Base-by-base conservation (phyloP, 176 grass and related monocot genomes). In the Juncus effusus region DNA sequence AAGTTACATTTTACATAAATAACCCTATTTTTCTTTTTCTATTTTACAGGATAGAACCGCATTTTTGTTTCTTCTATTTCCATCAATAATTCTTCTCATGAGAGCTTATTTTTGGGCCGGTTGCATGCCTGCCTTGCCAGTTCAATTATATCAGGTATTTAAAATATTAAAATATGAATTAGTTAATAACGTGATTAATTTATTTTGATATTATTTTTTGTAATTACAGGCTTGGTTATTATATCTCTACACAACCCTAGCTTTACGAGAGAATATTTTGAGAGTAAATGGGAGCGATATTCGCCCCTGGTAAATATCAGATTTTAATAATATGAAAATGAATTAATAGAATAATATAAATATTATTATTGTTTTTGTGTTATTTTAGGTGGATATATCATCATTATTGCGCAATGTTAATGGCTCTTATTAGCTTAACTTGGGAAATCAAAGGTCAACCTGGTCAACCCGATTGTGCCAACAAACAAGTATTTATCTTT, bases 341-440 rank as follows among this genome's bases (percentile, higher is more conserved):
- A 42, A 56, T 55, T 75, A 64, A 2, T 64, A 40, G n/a, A 55
- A 64, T 55, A 3, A 42, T 13, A 56, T n/a, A 56, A 56, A 37
- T 36, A 40, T 64, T 68, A 52, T 54, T 60, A 72, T 4, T 73
- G 5, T 67, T 2, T 64, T 37, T 69, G 53, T 67, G 11, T 16
- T 39, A 39, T 42, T 74, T 75, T 42, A 95, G 94, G 94, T 97
- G 94, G 94, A 97, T 97, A 84, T 97, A 84, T 49, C 94, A 97
- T 76, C 94, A 97, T 66, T 97, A 97, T 61, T 88, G 87, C 74
- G 94, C 94, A 49, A 97, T 97, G 85, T 15, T 86, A 63, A 97
- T 97, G 88, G 88, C 94, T 57, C 85, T 97, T 80, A 77, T 97
- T 57, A 97, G 94, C 64, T 85, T 97, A 73, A 97, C 94, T 54